phyloP scores from a whole-genome alignment of 2,329 filamentous ascomycete genomes.

The Elsinoe perseae region DNA sequence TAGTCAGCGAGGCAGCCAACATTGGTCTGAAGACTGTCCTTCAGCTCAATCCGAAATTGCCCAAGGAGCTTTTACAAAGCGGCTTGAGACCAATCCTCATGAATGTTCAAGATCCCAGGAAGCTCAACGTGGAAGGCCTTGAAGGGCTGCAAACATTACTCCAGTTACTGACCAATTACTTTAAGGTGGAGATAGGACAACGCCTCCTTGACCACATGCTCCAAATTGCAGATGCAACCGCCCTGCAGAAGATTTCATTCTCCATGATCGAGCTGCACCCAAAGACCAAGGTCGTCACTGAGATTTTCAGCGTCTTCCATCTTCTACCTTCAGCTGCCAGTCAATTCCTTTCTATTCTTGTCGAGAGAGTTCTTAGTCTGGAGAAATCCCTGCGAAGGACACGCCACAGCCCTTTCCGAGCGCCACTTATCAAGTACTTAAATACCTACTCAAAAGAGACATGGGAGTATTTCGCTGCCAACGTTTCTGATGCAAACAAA shows the following conservation, averaged over 20 bases:
- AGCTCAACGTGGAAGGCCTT: conserved; percentile 77
- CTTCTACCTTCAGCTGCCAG: conserved; percentile 85
- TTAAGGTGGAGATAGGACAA: conserved; percentile 95
- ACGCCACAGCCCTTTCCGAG: conserved; percentile 82
- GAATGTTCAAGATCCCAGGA: conserved; percentile 88
- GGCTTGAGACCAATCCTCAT: conserved; percentile 91
- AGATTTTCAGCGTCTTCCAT: conserved; percentile 95
- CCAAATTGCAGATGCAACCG: conserved; percentile 70
- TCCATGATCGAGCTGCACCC: conserved; percentile 87
- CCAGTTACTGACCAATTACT: conserved; percentile 91
- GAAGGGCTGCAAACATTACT: conserved; percentile 85
- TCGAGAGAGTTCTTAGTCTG: conserved; percentile 81
- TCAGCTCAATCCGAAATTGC: conserved; percentile 79
- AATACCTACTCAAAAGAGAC: conserved; percentile 88
- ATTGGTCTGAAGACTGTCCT: conserved; percentile 82
- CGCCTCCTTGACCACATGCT: conserved; percentile 92
- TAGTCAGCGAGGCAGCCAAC: conserved; percentile 90
- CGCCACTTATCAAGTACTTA: conserved; percentile 84
- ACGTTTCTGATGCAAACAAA: conserved; percentile 75
- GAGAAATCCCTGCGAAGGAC: conserved; percentile 81
- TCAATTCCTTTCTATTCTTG: conserved; percentile 80
- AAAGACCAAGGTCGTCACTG: conserved; percentile 88
- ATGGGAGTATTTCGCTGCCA: conserved; percentile 70
- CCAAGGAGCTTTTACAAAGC: conserved; percentile 90
- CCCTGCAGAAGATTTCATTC: conserved; percentile 86